These are phyloP conservation scores for Rhizophagus prolifer DNA, from an alignment of 192 early-diverging fungal genomes.

Conservation along the genomic window DNA sequence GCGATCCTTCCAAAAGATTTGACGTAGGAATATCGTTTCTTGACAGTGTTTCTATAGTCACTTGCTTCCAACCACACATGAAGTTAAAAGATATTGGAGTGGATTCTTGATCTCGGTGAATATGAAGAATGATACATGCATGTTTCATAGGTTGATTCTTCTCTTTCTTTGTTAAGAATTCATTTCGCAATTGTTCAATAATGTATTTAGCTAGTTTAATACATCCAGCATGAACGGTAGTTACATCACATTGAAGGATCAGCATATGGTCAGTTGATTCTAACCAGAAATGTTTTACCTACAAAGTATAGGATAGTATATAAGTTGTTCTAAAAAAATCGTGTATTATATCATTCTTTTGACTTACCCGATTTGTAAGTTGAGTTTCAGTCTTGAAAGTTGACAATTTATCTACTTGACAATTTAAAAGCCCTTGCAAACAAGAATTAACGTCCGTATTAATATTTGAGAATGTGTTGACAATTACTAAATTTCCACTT, in stretches of 20 bases:
- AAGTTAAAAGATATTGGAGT: conserved; percentile 11
- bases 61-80: conserved; percentile 25
- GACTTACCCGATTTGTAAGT: neutral
- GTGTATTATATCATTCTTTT: neutral
- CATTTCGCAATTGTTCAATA: conserved; percentile 8
- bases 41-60: conserved; percentile 25
- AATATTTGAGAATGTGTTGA: conserved; percentile 25
- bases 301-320: neutral
- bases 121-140: conserved; percentile 28
- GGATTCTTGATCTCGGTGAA: conserved; percentile 24
- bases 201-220: conserved; percentile 24
- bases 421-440: neutral
- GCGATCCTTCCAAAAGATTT: conserved; percentile 1
- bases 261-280: conserved; percentile 11
- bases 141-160: neutral
- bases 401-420: conserved; percentile 19
- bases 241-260: conserved; percentile 16
- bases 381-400: conserved; percentile 21
- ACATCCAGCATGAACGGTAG: conserved; percentile 15
- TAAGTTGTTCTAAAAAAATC: neutral
- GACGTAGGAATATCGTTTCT: conserved; percentile 10
- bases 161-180: neutral
- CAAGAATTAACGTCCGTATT: conserved; percentile 18
- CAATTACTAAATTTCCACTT: neutral
- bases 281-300: conserved; percentile 18